Base-by-base conservation (phyloP, 768 basidiomycete species). In the Amyloporia xantha region DNA sequence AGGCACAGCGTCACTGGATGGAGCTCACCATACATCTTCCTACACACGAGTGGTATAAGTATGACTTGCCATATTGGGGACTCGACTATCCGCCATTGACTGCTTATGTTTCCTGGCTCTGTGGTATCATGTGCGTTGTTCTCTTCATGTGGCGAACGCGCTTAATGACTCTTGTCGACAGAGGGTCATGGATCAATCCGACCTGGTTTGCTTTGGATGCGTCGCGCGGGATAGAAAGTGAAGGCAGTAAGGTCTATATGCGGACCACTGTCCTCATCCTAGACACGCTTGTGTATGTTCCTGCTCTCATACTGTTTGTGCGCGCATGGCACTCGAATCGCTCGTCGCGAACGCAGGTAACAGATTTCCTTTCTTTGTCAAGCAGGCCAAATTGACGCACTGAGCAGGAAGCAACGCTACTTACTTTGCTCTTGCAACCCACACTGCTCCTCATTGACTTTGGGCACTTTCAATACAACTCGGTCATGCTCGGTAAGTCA, bases 1-100 rank as follows among this genome's bases (percentile, higher is more conserved):
- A 95, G 63, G 92, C 92, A 0, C 92, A 94, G 60, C 72, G 92
- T 46, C 92, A 94, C 66, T 95, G 92, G 92, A 90, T 95, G 88
- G 92, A 94, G 58, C 62, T 95, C 33, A 91, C 89, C 2, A 65
- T 82, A 21, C 86, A 93, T 60, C 70, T 91, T 0, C 88, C 92
- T 0, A 58, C 79, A 17, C 68, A 68, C 12, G 68, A 84, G 53
- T 97, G 94, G 94, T 97, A 97, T 65, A 81, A 69, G 1, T 89
- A 92, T 64, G 89, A 95, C 59, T 72, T 89, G 25, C 78, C 79
- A 28, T 95, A 95, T 60, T 97, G 94, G 94, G 91, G 91, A 0
- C 73, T 97, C 44, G 94, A 97, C 66, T 97, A 97, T 68, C 93
- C 93, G 3, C 93, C 93, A 2, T 59, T 96, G 53, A 96, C 93